These are phyloP conservation scores for Dryadomyces quercus-mongolicae DNA, from an alignment of 2,329 filamentous ascomycete species.

Conservation along the genomic window DNA sequence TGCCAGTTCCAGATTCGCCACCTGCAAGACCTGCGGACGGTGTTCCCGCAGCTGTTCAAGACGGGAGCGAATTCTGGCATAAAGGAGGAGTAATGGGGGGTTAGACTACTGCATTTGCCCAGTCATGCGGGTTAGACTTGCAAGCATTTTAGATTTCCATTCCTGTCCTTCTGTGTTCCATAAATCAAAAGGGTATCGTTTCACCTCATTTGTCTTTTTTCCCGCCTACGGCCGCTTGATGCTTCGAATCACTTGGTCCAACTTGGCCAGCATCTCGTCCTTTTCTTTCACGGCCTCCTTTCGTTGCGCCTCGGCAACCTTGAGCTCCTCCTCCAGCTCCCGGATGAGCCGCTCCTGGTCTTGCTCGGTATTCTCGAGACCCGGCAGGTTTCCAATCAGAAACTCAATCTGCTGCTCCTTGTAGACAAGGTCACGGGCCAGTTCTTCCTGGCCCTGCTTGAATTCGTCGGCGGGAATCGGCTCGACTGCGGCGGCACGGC, in stretches of 20 bases:
- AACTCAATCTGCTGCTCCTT: constrained; percentile 78
- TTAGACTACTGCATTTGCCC: background rate
- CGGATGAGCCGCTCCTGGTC: constrained; percentile 60
- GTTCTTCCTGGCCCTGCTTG: constrained; percentile 54
- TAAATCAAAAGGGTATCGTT: constrained; percentile 5
- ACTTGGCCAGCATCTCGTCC: constrained; percentile 44
- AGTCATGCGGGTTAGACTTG: background rate
- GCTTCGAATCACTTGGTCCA: constrained; percentile 49
- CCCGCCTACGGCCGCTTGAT: constrained; percentile 41
- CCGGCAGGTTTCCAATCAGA: constrained; percentile 62
- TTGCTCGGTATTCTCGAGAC: constrained; percentile 64
- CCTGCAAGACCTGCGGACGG: constrained; percentile 59
- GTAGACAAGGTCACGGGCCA: constrained; percentile 63
- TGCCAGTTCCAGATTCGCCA: constrained; percentile 64
- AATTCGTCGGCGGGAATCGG: constrained; percentile 53
- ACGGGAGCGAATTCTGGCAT: background rate
- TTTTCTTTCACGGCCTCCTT: constrained; percentile 52
- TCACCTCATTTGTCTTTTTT: background rate
- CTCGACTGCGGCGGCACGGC: constrained; percentile 42
- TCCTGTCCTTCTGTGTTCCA: background rate
- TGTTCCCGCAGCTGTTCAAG: constrained; percentile 85
- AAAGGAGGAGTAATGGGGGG: background rate
- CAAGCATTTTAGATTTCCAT: background rate
- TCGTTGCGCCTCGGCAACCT: constrained; percentile 48
- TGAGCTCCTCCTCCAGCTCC: constrained; percentile 53